Base-by-base conservation (phyloP, 2,329 filamentous ascomycete genomes). In the Aureobasidium sp. region DNA sequence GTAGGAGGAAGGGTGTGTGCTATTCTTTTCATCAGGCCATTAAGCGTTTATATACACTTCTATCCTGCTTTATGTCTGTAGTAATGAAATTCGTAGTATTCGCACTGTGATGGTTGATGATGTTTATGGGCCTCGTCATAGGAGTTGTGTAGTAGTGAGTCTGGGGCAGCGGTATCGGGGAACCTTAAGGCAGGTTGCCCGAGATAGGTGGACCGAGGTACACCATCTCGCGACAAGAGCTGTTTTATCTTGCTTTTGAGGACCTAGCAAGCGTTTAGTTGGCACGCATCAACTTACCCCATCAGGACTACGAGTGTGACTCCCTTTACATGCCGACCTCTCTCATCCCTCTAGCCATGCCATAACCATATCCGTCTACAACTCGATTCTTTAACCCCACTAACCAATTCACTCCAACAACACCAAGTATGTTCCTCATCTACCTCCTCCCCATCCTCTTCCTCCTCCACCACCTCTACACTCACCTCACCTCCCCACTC, bases 401-500 rank as follows among this genome's bases (percentile, higher is more conserved):
- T n/a, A n/a, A n/a, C 3, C 42, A 17, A 5, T 2, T 55, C 1
- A 21, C 3, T 0, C 2, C 2, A 17, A 17, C 21, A 6, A 13
- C n/a, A 27, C n/a, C 29, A 29, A 37, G 10, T 23, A 60, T 60
- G 58, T 45, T 60, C 7, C 11, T 51, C 25, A 29, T 60, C 4
- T 60, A 60, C 17, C 17, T 53, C 6, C 27, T 61, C 13, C 38
- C 51, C 8, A 35, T 60, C 8, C 27, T 46, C 7, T 42, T 37
- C 7, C 33, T 61, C 40, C 1, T 47, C 25, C 55, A 45, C 43
- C 54, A 58, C 23, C 31, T 61, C 17, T 62, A 59, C 11, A 60
- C 53, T 15, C 38, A 46, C 8, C 49, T 61, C 33, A 57, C 57
- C 17, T 57, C 62, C 2, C 69, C 70, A 4, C 62, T 73, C 2